A percentile compares a stretch with the other conserved stretches of the same genome.
phyloP scores from a whole-genome alignment of 164 flowering plant genomes.

The Stephania yunnanensis region DNA sequence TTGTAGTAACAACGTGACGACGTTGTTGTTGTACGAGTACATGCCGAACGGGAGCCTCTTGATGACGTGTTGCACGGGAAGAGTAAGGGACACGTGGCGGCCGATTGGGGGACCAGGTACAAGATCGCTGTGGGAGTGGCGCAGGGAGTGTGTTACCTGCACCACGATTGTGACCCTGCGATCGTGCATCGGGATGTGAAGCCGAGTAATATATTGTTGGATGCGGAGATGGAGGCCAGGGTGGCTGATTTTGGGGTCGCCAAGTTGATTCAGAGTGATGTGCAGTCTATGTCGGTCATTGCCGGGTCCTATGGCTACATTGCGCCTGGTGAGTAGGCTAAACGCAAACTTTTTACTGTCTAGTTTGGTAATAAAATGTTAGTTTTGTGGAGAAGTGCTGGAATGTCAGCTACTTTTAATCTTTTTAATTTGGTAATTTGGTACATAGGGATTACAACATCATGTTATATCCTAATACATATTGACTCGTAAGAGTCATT shows the following conservation, averaged over 20 bases:
- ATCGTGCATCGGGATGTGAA: conserved; percentile 92
- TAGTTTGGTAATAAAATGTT: too few species aligned
- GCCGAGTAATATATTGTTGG: conserved; percentile 80
- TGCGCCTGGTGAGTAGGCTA: conserved; percentile 68
- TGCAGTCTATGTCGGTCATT: conserved; percentile 38
- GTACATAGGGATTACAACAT: too few species aligned
- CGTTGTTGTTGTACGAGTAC: conserved; percentile 94
- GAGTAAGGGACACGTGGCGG: conserved; percentile 48
- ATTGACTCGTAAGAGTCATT: too few species aligned
- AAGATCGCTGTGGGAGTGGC: conserved; percentile 91
- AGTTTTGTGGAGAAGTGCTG: too few species aligned
- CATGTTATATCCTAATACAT: too few species aligned
- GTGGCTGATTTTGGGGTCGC: conserved; percentile 97
- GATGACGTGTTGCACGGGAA: conserved; percentile 74
- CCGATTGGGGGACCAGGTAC: conserved; percentile 80
- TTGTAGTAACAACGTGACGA: conserved; percentile 72
- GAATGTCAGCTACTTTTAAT: too few species aligned
- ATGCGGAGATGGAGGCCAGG: conserved; percentile 89
- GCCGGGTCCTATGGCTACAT: conserved; percentile 97
- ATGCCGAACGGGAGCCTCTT: conserved; percentile 91
- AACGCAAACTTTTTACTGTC: too few species aligned
- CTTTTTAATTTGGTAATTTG: too few species aligned
- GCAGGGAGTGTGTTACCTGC: conserved; percentile 89
- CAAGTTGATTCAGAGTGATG: conserved; percentile 25
- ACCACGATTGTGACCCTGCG: conserved; percentile 91